These are phyloP conservation scores for Crithidia sp. DNA, from an alignment of 208 protist genomes.

Conservation along the genomic window DNA sequence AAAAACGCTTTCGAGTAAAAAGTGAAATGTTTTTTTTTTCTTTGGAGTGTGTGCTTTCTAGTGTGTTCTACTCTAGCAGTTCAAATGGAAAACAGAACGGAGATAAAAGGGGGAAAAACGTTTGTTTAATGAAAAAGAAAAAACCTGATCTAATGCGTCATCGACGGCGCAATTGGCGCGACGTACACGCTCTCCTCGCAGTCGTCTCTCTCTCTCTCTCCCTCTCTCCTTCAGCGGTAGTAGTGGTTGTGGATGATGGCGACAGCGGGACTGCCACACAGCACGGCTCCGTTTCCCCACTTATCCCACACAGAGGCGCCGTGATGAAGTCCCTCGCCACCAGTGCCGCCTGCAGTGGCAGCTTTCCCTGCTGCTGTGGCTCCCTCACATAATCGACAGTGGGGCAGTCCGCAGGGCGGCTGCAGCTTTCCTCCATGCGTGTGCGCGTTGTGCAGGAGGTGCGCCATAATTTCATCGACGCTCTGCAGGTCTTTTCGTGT, in stretches of 20 bases:
- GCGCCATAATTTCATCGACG: slow-evolving; percentile 40
- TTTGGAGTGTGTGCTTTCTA: no score
- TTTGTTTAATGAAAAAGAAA: neutral
- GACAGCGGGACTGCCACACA: slow-evolving; percentile 48
- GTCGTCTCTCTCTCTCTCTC: neutral
- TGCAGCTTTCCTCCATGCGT: slow-evolving; percentile 15
- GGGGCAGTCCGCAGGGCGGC: slow-evolving; percentile 41
- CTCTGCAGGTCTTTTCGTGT: slow-evolving; percentile 29
- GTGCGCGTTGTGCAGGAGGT: slow-evolving; percentile 20
- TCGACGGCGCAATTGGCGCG: no score
- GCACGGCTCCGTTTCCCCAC: slow-evolving; percentile 7
- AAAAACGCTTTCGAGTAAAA: no score
- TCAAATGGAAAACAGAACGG: neutral
- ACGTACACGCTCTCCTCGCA: neutral
- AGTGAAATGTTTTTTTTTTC: no score
- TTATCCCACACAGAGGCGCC: slow-evolving; percentile 5
- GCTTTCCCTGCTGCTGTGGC: no score
- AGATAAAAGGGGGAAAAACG: slow-evolving; percentile 2
- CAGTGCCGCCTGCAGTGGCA: neutral
- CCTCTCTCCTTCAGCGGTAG: slow-evolving; percentile 14
- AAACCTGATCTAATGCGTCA: neutral
- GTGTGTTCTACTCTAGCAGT: no score
- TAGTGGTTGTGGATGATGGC: slow-evolving; percentile 66
- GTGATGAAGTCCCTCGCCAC: neutral
- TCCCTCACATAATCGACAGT: slow-evolving; percentile 37